phyloP scores from a whole-genome alignment of 805 yeast species.

The Pichia kluyveri region DNA sequence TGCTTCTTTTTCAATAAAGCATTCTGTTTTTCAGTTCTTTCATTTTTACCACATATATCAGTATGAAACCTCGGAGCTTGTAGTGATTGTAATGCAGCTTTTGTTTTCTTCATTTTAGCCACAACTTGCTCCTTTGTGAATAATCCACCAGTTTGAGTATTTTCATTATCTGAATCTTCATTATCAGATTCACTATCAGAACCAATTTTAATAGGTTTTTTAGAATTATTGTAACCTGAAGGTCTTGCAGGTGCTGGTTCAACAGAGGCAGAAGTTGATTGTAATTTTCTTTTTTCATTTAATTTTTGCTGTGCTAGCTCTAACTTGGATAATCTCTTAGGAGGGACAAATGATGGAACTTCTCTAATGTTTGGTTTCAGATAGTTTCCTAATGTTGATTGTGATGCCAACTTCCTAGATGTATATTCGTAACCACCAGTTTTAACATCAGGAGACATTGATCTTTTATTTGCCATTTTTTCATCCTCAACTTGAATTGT shows the following conservation, averaged over 20 bases:
- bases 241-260: constrained; percentile 44
- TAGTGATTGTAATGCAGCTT: constrained; percentile 20
- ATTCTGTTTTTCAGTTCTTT: constrained; percentile 4
- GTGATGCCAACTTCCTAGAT: constrained; percentile 6
- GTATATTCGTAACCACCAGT: constrained; percentile 5
- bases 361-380: constrained; percentile 3
- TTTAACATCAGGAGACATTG: constrained; percentile 2
- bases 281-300: constrained; percentile 12
- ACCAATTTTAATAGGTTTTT: constrained; percentile 10
- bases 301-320: constrained; percentile 21
- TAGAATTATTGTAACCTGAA: constrained; percentile 38
- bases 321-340: constrained; percentile 18
- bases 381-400: constrained; percentile 9
- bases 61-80: constrained; percentile 16
- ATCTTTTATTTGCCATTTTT: constrained; percentile 9
- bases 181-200: constrained; percentile 30
- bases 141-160: constrained; percentile 33
- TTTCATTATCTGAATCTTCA: constrained; percentile 24
- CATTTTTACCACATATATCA: constrained; percentile 13
- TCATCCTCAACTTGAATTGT: constrained; percentile 32
- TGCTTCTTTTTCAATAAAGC: constrained; percentile 31
- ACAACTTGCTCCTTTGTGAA: constrained; percentile 32
- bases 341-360: constrained; percentile 7
- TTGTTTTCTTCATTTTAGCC: constrained; percentile 20
- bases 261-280: background rate